Base-by-base conservation (phyloP, 108 stramenopile species). In the Nitzschia putrida region DNA sequence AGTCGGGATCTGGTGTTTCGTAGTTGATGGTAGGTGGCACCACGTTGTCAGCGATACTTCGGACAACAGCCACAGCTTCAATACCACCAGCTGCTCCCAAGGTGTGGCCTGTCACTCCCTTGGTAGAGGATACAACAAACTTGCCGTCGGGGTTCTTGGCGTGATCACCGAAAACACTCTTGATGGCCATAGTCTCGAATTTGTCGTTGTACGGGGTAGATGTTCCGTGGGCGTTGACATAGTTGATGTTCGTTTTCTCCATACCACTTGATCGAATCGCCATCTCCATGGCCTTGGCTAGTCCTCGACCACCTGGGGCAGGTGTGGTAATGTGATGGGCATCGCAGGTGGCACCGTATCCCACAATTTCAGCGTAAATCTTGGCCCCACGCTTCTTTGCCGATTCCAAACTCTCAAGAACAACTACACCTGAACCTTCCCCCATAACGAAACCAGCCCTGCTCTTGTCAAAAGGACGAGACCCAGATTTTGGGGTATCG, bases 381-480 rank as follows among this genome's bases (percentile, higher is more conserved):
- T 77, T 74, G 3, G 97, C 99, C n/a, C 97, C 99, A 26, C 99
- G 84, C 47, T 84, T 83, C 76, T 85, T 71, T 3, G 99, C 99
- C 50, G 91, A 89, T 63, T 93, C 96, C 68, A 94, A 63, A 25
- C 86, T 86, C 72, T 99, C 99, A 4, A 99, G 69, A 7, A 98
- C 70, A 26, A 99, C 72, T 13, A 98, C 96, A 41, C 97, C 99
- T 4, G 97, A 92, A 39, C 99, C 99, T 82, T 99, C 99, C 12
- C 95, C 99, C 97, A 99, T 98, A 70, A 99, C 83, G 68, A 99
- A 99, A 18, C 99, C 99, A 20, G 87, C 95, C 16, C 99, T 80
- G 61, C 83, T 88, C 38, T 83, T 82, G 83, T 98, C 97, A 64
- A 99, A 99, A 8, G 99, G 99, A 21, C 95, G 79, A 21, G 91